phyloP scores from a whole-genome alignment of 352 stramenopile species.

The Phytophthora pinifolia region DNA sequence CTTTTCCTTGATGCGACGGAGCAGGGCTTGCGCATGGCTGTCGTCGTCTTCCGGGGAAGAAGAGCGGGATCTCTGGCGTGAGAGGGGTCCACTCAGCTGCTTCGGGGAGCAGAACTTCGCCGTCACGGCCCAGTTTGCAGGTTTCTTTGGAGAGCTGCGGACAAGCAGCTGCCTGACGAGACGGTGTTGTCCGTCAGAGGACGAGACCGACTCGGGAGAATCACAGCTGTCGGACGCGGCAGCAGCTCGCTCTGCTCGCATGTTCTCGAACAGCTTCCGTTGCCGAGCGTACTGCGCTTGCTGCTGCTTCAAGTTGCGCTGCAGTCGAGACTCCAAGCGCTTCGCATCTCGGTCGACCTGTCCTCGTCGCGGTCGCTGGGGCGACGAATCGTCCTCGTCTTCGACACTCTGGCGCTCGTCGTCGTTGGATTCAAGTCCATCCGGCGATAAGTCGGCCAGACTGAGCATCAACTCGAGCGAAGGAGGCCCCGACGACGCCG shows the following conservation, averaged over 20 bases:
- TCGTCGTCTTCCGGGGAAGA: conserved; percentile 11
- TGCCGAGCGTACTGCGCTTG: conserved; percentile 65
- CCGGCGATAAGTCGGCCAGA: conserved; percentile 48
- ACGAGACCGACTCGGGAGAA: conserved; percentile 6
- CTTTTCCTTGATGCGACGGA: conserved; percentile 42
- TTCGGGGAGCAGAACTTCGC: conserved; percentile 6
- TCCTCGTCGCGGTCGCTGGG: conserved; percentile 1
- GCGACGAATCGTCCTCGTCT: conserved; percentile 8
- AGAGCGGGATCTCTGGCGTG: conserved; percentile 8
- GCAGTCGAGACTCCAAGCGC: conserved; percentile 50
- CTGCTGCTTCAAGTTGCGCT: conserved; percentile 57
- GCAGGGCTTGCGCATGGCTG: conserved; percentile 25
- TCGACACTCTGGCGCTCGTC: conserved; percentile 12
- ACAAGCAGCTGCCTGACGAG: background rate
- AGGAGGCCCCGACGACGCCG: conserved; percentile 2
- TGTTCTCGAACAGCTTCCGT: conserved; percentile 56
- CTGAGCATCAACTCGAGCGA: conserved; percentile 35
- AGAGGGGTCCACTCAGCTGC: background rate
- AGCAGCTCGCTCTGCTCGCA: conserved; percentile 27
- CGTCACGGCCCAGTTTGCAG: conserved; percentile 1
- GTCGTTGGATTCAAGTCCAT: conserved; percentile 8
- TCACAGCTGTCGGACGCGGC: conserved; percentile 14
- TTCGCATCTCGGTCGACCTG: conserved; percentile 27
- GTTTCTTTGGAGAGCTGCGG: conserved; percentile 5
- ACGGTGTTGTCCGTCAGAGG: conserved; percentile 1